These are phyloP conservation scores for Nissolia schottii DNA, from an alignment of 306 rosid species.

Conservation along the genomic window DNA sequence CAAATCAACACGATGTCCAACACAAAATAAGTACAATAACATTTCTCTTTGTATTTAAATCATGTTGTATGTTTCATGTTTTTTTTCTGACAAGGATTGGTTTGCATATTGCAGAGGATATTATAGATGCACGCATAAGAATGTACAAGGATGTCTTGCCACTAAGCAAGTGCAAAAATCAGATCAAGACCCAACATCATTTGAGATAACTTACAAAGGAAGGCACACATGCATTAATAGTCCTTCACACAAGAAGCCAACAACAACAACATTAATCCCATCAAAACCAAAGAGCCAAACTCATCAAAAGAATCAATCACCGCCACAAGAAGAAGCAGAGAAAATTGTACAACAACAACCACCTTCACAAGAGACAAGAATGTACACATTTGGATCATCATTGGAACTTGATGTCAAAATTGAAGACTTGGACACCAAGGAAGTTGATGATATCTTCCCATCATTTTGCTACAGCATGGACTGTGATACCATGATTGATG, in stretches of 20 bases:
- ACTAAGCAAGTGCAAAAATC: slow-evolving; percentile 83
- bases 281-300: not conserved
- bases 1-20: too few species aligned
- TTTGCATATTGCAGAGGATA: slow-evolving; percentile 63
- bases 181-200: slow-evolving; percentile 47
- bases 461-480: slow-evolving; percentile 42
- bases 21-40: too few species aligned
- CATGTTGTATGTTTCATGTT: too few species aligned
- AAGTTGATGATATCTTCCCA: slow-evolving; percentile 46
- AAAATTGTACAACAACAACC: slow-evolving; percentile 19
- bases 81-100: slow-evolving; percentile 11
- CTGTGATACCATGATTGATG: slow-evolving; percentile 30
- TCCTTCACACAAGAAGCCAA: slow-evolving; percentile 27
- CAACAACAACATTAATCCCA: slow-evolving; percentile 4
- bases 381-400: slow-evolving; percentile 25
- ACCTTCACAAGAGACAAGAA: slow-evolving; percentile 11
- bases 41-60: too few species aligned
- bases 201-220: slow-evolving; percentile 54
- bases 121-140: slow-evolving; percentile 72
- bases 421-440: slow-evolving; percentile 35
- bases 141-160: slow-evolving; percentile 68
- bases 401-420: slow-evolving; percentile 41
- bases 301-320: slow-evolving; percentile 17
- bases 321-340: too few species aligned
- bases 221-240: slow-evolving; percentile 62